Evolutionary conservation across 352 stramenopile genomes (phyloP), one percentile per base, ranked within the genome.

Genomic region (Pythium rhizo-oryzae): DNA sequence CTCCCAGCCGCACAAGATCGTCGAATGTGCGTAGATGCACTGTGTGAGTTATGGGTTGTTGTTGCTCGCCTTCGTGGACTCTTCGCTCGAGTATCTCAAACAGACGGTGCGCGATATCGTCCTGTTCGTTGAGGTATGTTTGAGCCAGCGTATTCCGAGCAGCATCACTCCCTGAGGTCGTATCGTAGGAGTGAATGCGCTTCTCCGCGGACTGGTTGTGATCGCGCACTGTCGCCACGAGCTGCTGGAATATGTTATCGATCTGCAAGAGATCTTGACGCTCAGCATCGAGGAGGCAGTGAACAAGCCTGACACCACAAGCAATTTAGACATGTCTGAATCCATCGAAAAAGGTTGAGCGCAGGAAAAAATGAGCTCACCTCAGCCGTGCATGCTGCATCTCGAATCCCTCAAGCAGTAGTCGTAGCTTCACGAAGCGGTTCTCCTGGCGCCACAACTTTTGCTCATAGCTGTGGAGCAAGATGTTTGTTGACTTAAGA

Each of bases 371-470:
- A 33, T 33, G 28, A 47, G 56, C 70, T 35, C n/a, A 84, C 77
- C 68, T 59, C 18, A 84, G 71, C 4, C 74, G 74, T 11, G 70
- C 77, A 28, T 81, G 66, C 49, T 84, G 77, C 25, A 78, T 67
- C 25, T 81, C 71, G 24, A 84, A 71, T 8, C 61, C 67, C 44
- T 81, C 74, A 4, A 84, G 58, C 12, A 80, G 54, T 21, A 39
- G 35, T 8, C 64, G 65, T 3, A 84, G 51, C 51, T 78, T 61
- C 21, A 84, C 33, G 35, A 81, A 84, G 6, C 74, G 77, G 23
- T 79, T 54, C 53, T 84, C 74, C 44, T 84, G 77, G 0, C 77
- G 68, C 77, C 77, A 84, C 2, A 84, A 43, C 37, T 84, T 84
- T 19, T 81, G 74, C 52, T 84, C 77, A 50, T 84, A 84, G 72